Evolutionary conservation across 1,284 basidiomycete genomes (phyloP).

Genomic region (Ceratobasidium sp.): DNA sequence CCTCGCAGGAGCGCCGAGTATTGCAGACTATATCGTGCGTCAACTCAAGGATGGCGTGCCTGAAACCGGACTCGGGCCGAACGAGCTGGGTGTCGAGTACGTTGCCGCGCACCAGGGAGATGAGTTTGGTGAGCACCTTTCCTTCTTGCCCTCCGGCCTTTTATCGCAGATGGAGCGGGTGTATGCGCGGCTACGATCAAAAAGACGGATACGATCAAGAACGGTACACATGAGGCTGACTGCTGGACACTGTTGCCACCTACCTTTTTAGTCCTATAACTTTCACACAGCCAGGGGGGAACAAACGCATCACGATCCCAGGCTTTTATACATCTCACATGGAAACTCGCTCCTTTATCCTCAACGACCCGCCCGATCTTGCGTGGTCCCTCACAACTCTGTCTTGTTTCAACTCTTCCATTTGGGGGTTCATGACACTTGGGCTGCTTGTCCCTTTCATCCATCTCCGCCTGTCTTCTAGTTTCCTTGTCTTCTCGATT

Average conservation of each 20-base stretch:
- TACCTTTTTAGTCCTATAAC: constrained; percentile 29
- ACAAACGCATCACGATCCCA: not conserved
- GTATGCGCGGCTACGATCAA: not conserved
- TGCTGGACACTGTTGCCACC: constrained; percentile 10
- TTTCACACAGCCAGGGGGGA: not conserved
- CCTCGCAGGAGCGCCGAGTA: constrained; percentile 58
- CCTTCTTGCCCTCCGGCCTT: not conserved
- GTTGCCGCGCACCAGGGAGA: constrained; percentile 76
- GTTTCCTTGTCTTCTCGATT: not conserved
- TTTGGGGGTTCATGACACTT: constrained; percentile 1
- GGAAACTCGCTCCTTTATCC: constrained; percentile 9
- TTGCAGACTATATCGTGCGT: constrained; percentile 45
- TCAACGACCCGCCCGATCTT: no score
- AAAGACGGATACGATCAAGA: not conserved
- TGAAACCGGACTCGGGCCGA: constrained; percentile 54
- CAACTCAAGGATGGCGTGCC: constrained; percentile 42
- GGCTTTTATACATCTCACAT: constrained; percentile 5
- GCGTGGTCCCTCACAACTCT: no score
- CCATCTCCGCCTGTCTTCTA: not conserved
- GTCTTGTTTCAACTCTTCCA: not conserved
- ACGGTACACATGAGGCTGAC: constrained; percentile 13
- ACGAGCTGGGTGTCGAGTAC: constrained; percentile 69
- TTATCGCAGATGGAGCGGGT: not conserved
- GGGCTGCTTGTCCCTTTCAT: not conserved
- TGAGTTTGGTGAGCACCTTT: constrained; percentile 68